Percentiles rank a stretch among this genome's conserved stretches.
Conservation (phyloP, 306 rosid species). For the Cucumis melo region DNA sequence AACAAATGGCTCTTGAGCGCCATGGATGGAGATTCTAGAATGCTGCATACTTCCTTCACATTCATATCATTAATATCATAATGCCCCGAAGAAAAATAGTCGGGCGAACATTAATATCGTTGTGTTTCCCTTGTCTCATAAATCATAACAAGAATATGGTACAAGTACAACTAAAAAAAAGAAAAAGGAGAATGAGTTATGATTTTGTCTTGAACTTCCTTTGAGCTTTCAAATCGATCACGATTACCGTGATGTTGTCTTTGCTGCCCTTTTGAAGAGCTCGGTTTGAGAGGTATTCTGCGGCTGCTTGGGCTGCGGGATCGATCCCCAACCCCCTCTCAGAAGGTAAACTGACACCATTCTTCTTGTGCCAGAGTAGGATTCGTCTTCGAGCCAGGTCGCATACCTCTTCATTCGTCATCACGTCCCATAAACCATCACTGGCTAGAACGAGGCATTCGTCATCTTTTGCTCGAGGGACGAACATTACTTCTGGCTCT, state of each 20-base stretch:
- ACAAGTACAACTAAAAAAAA: constrained; percentile 7
- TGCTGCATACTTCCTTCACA: constrained; percentile 30
- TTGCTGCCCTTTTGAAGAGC: constrained; percentile 84
- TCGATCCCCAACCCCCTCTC: constrained; percentile 62
- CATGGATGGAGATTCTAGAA: constrained; percentile 22
- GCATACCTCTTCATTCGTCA: constrained; percentile 75
- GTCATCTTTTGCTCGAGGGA: constrained; percentile 65
- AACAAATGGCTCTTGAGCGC: constrained; percentile 24
- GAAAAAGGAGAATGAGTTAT: constrained; percentile 14
- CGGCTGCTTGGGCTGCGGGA: constrained; percentile 90
- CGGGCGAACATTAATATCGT: constrained; percentile 40
- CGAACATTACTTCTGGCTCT: constrained; percentile 69
- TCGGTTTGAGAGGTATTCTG: constrained; percentile 59
- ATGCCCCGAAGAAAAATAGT: constrained; percentile 54
- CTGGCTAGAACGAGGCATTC: constrained; percentile 82
- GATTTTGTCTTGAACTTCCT: constrained; percentile 73
- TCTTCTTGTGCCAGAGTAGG: constrained; percentile 78
- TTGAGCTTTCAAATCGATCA: constrained; percentile 79
- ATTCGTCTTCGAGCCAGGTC: constrained; percentile 67
- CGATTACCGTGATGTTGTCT: constrained; percentile 72
- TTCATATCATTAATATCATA: constrained; percentile 31
- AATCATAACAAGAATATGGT: constrained; percentile 18
- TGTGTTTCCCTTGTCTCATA: constrained; percentile 1
- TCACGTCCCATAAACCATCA: constrained; percentile 88
- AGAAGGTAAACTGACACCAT: constrained; percentile 26